Evolutionary conservation across 768 basidiomycete species (phyloP), one percentile per base, ranked within the genome.

Genomic region (Boletus sp.): DNA sequence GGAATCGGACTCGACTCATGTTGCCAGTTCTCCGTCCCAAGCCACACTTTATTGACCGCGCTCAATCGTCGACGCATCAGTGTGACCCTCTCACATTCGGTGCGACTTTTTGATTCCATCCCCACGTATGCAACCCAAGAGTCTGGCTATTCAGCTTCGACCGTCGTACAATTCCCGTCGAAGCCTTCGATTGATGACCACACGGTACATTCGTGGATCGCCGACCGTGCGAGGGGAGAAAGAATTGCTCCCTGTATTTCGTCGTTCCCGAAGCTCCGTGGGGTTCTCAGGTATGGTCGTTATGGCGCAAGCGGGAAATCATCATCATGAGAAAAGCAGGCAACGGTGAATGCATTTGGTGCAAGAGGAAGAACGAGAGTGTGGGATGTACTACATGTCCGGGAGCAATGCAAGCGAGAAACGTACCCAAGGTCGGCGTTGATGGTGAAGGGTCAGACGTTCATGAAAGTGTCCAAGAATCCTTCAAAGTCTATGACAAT

Each of bases 401-500:
- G 29, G 41, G 5, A 55, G 29, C 45, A 41, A 29, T 17, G 18
- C 24, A 11, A 12, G 20, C 20, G 12, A 33, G 29, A 29, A 24
- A 52, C 50, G 41, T 53, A 54, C 46, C 52, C 24, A 47, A 14
- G 10, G 20, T 53, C 40, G 40, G 35, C 36, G 32, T 40, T n/a
- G 24, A 48, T 35, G 33, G 35, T 24, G 15, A 41, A 30, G 17
- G 42, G 18, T 59, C 30, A 69, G 11, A 47, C 40, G n/a, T 54
- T 57, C 67, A 64, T 64, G 57, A 69, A 69, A 1, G 56, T 39
- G 29, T 67, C 58, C 40, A 57, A 40, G 60, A 67, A 64, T 1
- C n/a, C 51, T n/a, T 33, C 11, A 45, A 67, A 52, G 24, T 68
- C 67, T 68, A 37, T 20, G 18, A 44, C 24, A n/a, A 12, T n/a